These are phyloP conservation scores for Fraxinus paxiana DNA, from an alignment of 305 asterid genomes.

Conservation along the genomic window DNA sequence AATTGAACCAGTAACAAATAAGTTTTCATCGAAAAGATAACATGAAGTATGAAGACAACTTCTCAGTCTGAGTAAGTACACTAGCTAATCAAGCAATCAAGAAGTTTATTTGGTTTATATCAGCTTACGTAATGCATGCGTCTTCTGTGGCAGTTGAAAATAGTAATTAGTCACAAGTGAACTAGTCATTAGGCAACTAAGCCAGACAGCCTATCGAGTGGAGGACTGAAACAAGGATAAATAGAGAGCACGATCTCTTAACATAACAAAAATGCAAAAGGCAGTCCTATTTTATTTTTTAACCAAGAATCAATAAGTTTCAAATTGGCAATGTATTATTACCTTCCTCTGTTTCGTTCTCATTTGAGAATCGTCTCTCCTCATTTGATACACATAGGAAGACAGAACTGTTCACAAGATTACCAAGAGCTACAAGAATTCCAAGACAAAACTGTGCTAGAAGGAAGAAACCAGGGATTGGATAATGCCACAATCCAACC, in stretches of 20 bases:
- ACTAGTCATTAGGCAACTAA: constrained; percentile 9
- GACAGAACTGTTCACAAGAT: constrained; percentile 90
- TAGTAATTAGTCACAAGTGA: constrained; percentile 4
- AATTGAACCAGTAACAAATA: background rate
- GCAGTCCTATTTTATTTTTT: constrained; percentile 8
- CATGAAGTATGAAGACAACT: background rate
- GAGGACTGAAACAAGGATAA: constrained; percentile 14
- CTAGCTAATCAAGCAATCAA: background rate
- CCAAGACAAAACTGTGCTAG: constrained; percentile 97
- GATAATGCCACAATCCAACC: constrained; percentile 98
- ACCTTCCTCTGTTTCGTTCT: constrained; percentile 72
- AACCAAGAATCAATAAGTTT: background rate
- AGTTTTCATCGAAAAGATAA: constrained; percentile 4
- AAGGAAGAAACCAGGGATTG: constrained; percentile 95
- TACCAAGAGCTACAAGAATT: constrained; percentile 94
- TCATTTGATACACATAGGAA: constrained; percentile 72
- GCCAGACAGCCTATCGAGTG: background rate
- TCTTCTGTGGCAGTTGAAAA: background rate
- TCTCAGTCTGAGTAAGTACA: background rate
- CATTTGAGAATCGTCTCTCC: constrained; percentile 57
- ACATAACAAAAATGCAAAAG: constrained; percentile 22
- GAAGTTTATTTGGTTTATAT: background rate
- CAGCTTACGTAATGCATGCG: background rate
- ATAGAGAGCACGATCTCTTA: constrained; percentile 9
- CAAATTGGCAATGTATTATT: constrained; percentile 15